Conservation (phyloP, 2,329 filamentous ascomycete species). For the Exophiala calicioides region DNA sequence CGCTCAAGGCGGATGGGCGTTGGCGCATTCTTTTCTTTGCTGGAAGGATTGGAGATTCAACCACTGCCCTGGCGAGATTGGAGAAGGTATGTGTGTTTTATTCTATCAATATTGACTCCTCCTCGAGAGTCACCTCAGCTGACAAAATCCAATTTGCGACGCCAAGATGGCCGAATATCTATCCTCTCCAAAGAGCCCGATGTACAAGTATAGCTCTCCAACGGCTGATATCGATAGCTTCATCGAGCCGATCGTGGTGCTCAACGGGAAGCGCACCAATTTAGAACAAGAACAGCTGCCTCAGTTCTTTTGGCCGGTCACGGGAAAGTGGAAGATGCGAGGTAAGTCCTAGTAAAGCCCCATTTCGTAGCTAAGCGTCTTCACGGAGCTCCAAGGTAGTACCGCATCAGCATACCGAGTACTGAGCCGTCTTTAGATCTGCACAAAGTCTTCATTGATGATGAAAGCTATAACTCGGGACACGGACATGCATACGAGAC, state of each 20-base stretch:
- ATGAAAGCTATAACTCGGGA: conserved; percentile 56
- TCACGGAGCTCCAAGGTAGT: too few relatives aligned
- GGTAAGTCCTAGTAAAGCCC: conserved; percentile 40
- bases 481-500: conserved; percentile 60
- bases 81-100: conserved; percentile 38
- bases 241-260: conserved; percentile 59
- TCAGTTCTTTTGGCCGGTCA: conserved; percentile 56
- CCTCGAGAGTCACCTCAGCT: too few relatives aligned
- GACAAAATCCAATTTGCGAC: conserved; percentile 3
- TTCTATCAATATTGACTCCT: too few relatives aligned
- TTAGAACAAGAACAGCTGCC: conserved; percentile 58
- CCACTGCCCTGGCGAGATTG: conserved; percentile 36
- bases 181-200: conserved; percentile 43
- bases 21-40: conserved; percentile 56
- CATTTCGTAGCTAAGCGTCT: background rate
- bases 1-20: conserved; percentile 54
- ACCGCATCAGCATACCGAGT: too few relatives aligned
- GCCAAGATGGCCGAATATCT: conserved; percentile 44
- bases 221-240: conserved; percentile 53
- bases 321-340: conserved; percentile 57
- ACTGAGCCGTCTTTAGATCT: conserved; percentile 53
- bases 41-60: conserved; percentile 43
- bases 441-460: conserved; percentile 61
- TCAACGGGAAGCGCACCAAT: conserved; percentile 50
- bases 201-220: conserved; percentile 47